Base-by-base conservation (phyloP, 179 eudicot species). In the Monotropa hypopitys region DNA sequence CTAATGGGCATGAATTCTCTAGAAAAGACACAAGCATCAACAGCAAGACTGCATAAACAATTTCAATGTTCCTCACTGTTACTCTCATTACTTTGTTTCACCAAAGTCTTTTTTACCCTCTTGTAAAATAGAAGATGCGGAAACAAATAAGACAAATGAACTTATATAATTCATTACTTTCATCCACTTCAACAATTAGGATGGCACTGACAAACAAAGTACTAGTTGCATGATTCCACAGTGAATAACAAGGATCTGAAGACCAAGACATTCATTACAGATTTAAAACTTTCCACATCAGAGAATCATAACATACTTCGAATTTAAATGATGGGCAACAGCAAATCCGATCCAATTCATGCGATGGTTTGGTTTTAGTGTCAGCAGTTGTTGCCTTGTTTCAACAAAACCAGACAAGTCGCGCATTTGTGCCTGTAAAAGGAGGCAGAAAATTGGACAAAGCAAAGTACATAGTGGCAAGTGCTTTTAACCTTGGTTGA, bases 281-380 rank as follows among this genome's bases (percentile, higher is more conserved):
- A 59, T 26, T 43, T 28, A 45, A 32, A 75, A 1, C 16, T 30
- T 67, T 40, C 28, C 13, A 38, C 46, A 77, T 74, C 32, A 11
- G 49, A 71, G 40, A 38, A 62, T 56, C 20, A 77, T 15, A 51
- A 28, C 87, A 74, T 93, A 96, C 99, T 89, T 88, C 63, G 84
- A 85, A 81, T 93, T 93, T 51, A 93, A 77, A 84, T 96, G 98
- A 73, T 96, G 97, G 38, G 99, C 76, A 81, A 93, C 99, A 38
- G 99, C 93, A 85, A 93, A 96, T 30, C 99, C 98, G 74, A 96
- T 96, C 99, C 99, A 96, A 78, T 96, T 96, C 99, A 96, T 96
- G 72, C 99, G 99, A 85, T 93, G 97, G 87, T 96, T 93, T 74
- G 98, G 96, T 81, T 96, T 96, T 84, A 96, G 82, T 78, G 93